These are phyloP conservation scores for Mariannaea elegans DNA, from an alignment of 2,329 filamentous ascomycete species.

Conservation along the genomic window DNA sequence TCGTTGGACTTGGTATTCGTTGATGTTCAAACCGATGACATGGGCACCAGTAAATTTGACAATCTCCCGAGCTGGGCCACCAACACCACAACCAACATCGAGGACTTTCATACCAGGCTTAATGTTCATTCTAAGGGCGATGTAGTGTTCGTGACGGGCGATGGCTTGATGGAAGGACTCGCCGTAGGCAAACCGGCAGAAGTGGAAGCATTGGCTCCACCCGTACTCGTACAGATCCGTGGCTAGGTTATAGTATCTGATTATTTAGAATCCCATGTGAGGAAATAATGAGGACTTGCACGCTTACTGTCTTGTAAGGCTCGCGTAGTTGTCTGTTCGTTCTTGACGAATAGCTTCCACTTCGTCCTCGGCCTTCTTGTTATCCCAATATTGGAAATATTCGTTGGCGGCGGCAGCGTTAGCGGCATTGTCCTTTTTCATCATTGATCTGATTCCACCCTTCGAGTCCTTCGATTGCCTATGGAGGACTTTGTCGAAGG, in stretches of 20 bases:
- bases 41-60: conserved; percentile 90
- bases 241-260: conserved; percentile 88
- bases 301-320: conserved; percentile 83
- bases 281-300: neutral
- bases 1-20: conserved; percentile 95
- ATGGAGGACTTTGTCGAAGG: conserved; percentile 86
- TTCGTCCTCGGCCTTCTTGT: conserved; percentile 77
- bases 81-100: conserved; percentile 95
- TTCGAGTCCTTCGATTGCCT: conserved; percentile 68
- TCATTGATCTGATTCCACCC: conserved; percentile 80
- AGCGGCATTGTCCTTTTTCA: conserved; percentile 76
- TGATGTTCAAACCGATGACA: conserved; percentile 92
- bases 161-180: conserved; percentile 90
- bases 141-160: conserved; percentile 94
- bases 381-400: conserved; percentile 93
- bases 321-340: conserved; percentile 84
- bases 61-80: conserved; percentile 92
- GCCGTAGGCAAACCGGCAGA: conserved; percentile 87
- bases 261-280: neutral
- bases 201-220: conserved; percentile 94
- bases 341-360: conserved; percentile 74
- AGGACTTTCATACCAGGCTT: conserved; percentile 84
- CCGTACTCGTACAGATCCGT: conserved; percentile 95
- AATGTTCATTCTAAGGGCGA: conserved; percentile 85
- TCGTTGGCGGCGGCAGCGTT: conserved; percentile 82